Percentiles rank a stretch among this genome's conserved stretches.
Evolutionary conservation across 169 alveolate genomes (phyloP).

Genomic region (Babesia ovis): DNA sequence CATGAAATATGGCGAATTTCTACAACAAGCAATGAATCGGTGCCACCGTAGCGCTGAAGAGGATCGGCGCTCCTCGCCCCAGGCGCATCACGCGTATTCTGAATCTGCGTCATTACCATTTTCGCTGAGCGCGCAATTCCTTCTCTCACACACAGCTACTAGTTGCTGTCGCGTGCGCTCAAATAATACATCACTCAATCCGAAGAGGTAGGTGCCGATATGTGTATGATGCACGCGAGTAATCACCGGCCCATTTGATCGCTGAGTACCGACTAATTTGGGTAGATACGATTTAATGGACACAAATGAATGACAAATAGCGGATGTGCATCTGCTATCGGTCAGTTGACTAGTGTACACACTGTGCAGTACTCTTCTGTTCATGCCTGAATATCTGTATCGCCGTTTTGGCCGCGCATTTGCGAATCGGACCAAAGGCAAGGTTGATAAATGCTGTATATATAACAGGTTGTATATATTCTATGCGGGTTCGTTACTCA

Average conservation of each 20-base stretch:
- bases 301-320: not conserved
- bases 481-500: not conserved
- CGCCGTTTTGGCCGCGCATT: too few relatives aligned
- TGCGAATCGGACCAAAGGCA: too few relatives aligned
- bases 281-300: too few relatives aligned
- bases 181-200: not conserved
- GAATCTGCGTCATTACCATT: not conserved
- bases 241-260: too few relatives aligned
- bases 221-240: conserved; percentile 15
- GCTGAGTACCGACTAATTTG: too few relatives aligned
- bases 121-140: not conserved
- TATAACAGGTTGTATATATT: too few relatives aligned
- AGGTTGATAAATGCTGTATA: too few relatives aligned
- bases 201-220: conserved; percentile 20
- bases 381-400: not conserved
- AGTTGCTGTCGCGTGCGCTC: conserved; percentile 1
- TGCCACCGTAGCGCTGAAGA: conserved; percentile 17
- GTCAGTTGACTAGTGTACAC: not conserved
- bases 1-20: not conserved
- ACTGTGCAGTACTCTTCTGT: not conserved
- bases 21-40: not conserved
- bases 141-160: conserved; percentile 6
- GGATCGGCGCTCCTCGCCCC: conserved; percentile 43
- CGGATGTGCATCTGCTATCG: not conserved
- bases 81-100: conserved; percentile 20